Evolutionary conservation across 305 asterid genomes (phyloP).

Genomic region (Salvia sclarea): DNA sequence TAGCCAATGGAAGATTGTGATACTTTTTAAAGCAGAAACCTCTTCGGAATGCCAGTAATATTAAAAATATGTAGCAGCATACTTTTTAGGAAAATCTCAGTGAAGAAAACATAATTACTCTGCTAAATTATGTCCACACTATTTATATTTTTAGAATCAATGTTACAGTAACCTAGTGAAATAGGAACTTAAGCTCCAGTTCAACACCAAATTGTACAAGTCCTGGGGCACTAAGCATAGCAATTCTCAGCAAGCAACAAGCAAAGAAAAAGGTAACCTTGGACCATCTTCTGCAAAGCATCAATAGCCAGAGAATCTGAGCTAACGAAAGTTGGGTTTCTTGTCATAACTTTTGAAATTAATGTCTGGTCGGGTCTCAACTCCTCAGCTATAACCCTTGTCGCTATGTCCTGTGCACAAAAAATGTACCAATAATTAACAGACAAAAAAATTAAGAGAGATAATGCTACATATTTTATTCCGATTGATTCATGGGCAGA

Average conservation of each 20-base stretch:
- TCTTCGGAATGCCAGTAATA: background rate
- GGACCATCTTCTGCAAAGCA: constrained; percentile 98
- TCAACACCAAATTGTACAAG: constrained; percentile 14
- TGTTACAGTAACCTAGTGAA: constrained; percentile 5
- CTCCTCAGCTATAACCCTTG: constrained; percentile 96
- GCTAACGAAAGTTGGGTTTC: constrained; percentile 85
- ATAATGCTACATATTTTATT: constrained; percentile 4
- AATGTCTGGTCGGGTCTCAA: constrained; percentile 86
- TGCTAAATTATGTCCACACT: constrained; percentile 19
- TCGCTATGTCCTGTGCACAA: constrained; percentile 71
- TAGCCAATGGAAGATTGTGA: background rate
- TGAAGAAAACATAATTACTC: constrained; percentile 17
- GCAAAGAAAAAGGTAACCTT: constrained; percentile 61
- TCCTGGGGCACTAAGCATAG: constrained; percentile 20
- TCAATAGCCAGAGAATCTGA: constrained; percentile 94
- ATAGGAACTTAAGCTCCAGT: constrained; percentile 1
- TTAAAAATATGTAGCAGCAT: background rate
- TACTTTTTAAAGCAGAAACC: background rate
- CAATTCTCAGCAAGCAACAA: constrained; percentile 19
- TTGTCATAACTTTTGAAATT: constrained; percentile 89
- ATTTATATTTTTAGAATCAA: background rate
- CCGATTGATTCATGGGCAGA: constrained; percentile 10
- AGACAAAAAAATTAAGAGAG: constrained; percentile 25
- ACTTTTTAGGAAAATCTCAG: background rate
- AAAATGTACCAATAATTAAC: constrained; percentile 23